Evolutionary conservation across 805 yeast species (phyloP), one percentile per base, ranked within the genome.

Genomic region (Metschnikowia koreensis): DNA sequence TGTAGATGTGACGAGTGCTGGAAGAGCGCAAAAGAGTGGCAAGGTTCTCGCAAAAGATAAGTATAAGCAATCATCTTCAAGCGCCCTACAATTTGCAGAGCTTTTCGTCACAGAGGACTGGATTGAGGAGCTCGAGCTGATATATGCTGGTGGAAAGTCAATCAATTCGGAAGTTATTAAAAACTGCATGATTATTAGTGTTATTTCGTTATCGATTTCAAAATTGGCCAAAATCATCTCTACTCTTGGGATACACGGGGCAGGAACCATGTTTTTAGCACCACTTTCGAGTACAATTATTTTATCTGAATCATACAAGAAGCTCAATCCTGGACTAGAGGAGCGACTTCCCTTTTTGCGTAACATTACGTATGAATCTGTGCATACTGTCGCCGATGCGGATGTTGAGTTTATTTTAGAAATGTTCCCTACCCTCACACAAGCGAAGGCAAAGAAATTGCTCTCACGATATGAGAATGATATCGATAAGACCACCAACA

Each of bases 391-490:
- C 16, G 54, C 58, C 31, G 66, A 70, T 33, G 69, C 66, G 2
- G 71, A 76, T 41, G 71, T 86, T 1, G 61, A 66, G 15, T 68
- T 70, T 27, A 59, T 79, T 41, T 52, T 64, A n/a, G 89, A 84
- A 33, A 64, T 91, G 54, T 88, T 90, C 63, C 97, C 97, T 0
- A 78, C 78, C 38, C 64, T 89, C 36, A 68, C 80, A 0, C 61
- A 65, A 3, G 66, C 70, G 0, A 77, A 81, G 61, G 78, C 84
- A 0, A 68, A 67, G n/a, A 70, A 72, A 1, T 59, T 89, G 2
- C 66, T 89, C 12, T 62, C 67, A 26, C 71, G 77, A 34, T 68
- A 82, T 58, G 71, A 76, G 41, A 68, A 77, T 41, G 71, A 81
- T 49, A 81, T 84, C 1, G 93, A 87, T 54, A 51, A 61, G 34